Evolutionary conservation across 2,329 filamentous ascomycete species (phyloP), one percentile per base, ranked within the genome.

Genomic region (Byssothecium circinans): DNA sequence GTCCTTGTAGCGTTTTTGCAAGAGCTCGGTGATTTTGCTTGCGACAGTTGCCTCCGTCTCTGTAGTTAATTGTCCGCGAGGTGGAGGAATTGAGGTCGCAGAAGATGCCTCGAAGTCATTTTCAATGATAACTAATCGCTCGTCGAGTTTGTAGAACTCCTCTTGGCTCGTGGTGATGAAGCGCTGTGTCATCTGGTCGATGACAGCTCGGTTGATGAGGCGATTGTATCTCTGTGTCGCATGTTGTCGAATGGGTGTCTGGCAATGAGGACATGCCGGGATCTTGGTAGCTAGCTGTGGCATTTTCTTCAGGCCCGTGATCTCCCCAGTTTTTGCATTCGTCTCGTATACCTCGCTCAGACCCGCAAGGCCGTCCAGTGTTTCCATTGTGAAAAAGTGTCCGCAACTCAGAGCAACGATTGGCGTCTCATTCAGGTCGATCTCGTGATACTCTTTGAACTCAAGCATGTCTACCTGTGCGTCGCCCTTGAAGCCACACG

Each of bases 121-220:
- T 22, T 65, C 56, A 17, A 68, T 12, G 7, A 39, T 36, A 4
- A 27, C 25, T 5, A 66, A 45, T 20, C 46, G 25, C 7, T 27
- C 18, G 42, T 63, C 60, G 3, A 72, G 41, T 6, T 49, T 35
- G 41, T 55, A 57, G 23, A 72, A 47, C 23, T 65, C 60, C 17
- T 51, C 50, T 29, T 65, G 52, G 1, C 64, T 60, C 39, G 47
- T 62, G 25, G 67, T 58, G 32, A 74, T 56, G 51, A 74, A 72
- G 3, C 63, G 50, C 43, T 70, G 73, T 1, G 68, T 65, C 53
- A 65, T 63, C 42, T 74, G 65, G 36, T 70, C 70, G 10, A 74
- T 66, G 3, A 72, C 60, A 11, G 68, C 68, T 41, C 64, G 46
- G 37, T 70, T 71, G 44, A 75, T 63, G 4, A 70, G 35, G 11